Conservation (phyloP, 2,329 filamentous ascomycete species). For the Cordyceps cicadae region DNA sequence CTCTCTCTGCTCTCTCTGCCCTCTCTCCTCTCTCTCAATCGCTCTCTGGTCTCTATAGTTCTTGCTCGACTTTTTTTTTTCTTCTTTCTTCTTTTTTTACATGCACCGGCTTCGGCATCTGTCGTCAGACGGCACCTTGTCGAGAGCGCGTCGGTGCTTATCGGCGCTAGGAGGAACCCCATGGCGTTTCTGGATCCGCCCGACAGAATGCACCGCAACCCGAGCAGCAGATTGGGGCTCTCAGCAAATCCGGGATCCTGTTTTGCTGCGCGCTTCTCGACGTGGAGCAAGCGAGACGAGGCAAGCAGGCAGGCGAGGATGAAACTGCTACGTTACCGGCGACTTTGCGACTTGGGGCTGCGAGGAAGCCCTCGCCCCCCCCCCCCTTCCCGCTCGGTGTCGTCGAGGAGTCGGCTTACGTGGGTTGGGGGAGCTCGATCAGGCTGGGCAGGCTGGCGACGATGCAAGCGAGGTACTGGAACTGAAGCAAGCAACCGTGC, state of each 20-base stretch:
- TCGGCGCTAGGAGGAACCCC: background rate
- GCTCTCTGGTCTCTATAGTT: background rate
- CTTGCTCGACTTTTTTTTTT: background rate
- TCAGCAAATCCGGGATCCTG: background rate
- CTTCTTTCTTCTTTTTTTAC: too few relatives aligned
- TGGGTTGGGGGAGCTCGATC: background rate
- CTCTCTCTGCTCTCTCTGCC: background rate
- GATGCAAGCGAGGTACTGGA: background rate
- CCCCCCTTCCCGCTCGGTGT: background rate
- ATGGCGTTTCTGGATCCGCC: background rate
- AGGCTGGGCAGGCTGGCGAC: background rate
- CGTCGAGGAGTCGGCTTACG: background rate
- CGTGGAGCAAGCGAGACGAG: background rate
- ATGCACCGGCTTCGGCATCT: too few relatives aligned
- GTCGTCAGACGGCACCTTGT: background rate
- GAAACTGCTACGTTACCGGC: background rate
- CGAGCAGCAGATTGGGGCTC: background rate
- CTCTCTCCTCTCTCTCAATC: background rate
- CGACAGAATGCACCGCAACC: constrained; percentile 4
- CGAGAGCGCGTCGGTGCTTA: background rate
- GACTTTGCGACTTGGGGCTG: background rate
- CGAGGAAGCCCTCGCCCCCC: background rate
- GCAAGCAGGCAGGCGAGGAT: background rate
- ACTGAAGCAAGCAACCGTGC: background rate
- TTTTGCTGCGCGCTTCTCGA: background rate